Conservation (phyloP, 2,329 filamentous ascomycete species). For the Fusarium setosum region DNA sequence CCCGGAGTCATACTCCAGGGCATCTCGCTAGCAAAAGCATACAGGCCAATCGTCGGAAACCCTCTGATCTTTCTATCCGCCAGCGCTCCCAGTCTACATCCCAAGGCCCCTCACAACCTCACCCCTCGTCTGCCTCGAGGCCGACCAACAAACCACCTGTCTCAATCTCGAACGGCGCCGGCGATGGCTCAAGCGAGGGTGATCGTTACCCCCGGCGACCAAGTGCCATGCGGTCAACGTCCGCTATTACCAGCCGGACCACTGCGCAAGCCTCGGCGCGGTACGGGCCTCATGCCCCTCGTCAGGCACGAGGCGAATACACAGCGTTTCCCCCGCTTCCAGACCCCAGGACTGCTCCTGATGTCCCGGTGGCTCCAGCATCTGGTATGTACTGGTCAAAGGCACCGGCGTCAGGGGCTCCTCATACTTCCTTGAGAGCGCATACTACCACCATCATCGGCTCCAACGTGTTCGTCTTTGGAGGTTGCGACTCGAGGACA, state of each 20-base stretch:
- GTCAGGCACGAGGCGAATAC: conserved; percentile 53
- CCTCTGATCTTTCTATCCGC: conserved; percentile 64
- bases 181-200: conserved; percentile 42
- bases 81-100: conserved; percentile 65
- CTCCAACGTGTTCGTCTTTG: conserved; percentile 76
- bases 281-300: conserved; percentile 32
- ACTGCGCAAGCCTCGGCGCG: conserved; percentile 33
- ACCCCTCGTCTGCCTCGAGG: conserved; percentile 41
- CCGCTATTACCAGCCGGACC: conserved; percentile 57
- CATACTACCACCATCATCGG: conserved; percentile 76
- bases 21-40: conserved; percentile 69
- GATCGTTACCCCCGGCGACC: conserved; percentile 51
- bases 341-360: conserved; percentile 65
- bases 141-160: conserved; percentile 42
- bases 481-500: conserved; percentile 73
- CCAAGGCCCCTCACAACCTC: conserved; percentile 44
- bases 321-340: conserved; percentile 67
- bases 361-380: conserved; percentile 71
- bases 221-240: conserved; percentile 63
- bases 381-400: conserved; percentile 80
- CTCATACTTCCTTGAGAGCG: conserved; percentile 71
- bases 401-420: conserved; percentile 70
- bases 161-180: conserved; percentile 32
- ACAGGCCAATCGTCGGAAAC: conserved; percentile 60
- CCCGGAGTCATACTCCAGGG: conserved; percentile 71